phyloP scores from a whole-genome alignment of 2,329 filamentous ascomycete species.

The Alternaria arbusti region DNA sequence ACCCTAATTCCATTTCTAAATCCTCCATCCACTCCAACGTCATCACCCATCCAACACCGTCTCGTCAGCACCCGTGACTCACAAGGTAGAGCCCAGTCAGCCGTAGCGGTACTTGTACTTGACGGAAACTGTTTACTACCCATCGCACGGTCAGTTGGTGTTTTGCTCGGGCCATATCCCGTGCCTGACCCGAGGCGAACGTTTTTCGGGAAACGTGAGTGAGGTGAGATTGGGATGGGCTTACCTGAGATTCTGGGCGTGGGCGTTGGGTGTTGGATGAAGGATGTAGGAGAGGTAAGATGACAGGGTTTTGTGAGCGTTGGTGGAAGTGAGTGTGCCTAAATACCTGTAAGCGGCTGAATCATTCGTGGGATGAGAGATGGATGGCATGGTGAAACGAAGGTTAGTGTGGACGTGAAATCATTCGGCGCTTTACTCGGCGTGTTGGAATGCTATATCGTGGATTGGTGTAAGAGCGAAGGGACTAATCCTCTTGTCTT shows the following conservation, averaged over 20 bases:
- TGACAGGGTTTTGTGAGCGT: neutral
- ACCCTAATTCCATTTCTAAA: neutral
- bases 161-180: neutral
- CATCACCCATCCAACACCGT: slow-evolving; percentile 18
- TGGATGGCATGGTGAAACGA: neutral
- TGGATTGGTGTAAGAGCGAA: neutral
- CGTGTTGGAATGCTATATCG: neutral
- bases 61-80: slow-evolving; percentile 14
- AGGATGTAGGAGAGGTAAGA: neutral
- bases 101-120: neutral
- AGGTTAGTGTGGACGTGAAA: neutral
- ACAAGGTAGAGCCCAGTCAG: neutral
- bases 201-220: neutral
- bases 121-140: neutral
- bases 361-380: neutral
- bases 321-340: neutral
- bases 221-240: neutral
- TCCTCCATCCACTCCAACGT: neutral
- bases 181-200: neutral
- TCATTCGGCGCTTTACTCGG: neutral
- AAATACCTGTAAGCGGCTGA: neutral
- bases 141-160: neutral
- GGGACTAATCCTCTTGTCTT: neutral
- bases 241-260: neutral
- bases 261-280: neutral